Percentiles rank a stretch among this genome's conserved stretches.
These are phyloP conservation scores for Mortierella alpina DNA, from an alignment of 192 early-diverging fungal genomes.

Conservation along the genomic window DNA sequence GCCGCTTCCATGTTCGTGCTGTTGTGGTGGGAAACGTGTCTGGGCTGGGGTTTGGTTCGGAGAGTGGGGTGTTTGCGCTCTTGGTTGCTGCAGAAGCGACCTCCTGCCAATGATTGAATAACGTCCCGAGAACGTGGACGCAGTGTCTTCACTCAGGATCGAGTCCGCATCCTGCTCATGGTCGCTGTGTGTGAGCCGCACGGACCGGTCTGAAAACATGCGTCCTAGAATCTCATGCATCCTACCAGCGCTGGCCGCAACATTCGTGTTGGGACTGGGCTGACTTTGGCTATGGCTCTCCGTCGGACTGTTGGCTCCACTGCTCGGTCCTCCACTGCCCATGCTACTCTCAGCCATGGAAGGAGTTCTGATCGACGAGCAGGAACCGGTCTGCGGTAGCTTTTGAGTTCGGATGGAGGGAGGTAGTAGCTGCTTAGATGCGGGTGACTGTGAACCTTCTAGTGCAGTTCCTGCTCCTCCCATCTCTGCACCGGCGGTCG, in stretches of 20 bases:
- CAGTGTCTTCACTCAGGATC: constrained; percentile 18
- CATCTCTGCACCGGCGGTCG: background rate
- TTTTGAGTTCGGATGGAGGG: constrained; percentile 1
- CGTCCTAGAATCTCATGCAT: constrained; percentile 52
- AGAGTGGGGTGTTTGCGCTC: background rate
- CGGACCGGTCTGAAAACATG: constrained; percentile 40
- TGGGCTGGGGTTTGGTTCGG: background rate
- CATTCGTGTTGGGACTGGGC: background rate
- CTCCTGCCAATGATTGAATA: background rate
- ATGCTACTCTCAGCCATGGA: background rate
- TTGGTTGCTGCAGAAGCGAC: constrained; percentile 2
- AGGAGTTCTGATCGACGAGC: constrained; percentile 4
- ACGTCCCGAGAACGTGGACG: constrained; percentile 9
- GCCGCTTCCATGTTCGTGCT: too few relatives aligned
- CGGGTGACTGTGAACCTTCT: background rate
- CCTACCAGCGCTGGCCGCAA: constrained; percentile 39
- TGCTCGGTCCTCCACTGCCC: background rate
- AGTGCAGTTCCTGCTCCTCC: background rate
- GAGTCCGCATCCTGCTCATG: constrained; percentile 31
- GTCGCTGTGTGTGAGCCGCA: constrained; percentile 11
- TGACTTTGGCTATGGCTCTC: constrained; percentile 39
- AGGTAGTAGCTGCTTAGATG: background rate
- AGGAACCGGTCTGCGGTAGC: background rate
- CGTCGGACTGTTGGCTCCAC: constrained; percentile 28
- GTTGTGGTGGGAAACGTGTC: background rate